Percentiles rank a stretch among this genome's conserved stretches.
phyloP scores from a whole-genome alignment of 2,329 filamentous ascomycete species.

The Stemphylium lycopersici region DNA sequence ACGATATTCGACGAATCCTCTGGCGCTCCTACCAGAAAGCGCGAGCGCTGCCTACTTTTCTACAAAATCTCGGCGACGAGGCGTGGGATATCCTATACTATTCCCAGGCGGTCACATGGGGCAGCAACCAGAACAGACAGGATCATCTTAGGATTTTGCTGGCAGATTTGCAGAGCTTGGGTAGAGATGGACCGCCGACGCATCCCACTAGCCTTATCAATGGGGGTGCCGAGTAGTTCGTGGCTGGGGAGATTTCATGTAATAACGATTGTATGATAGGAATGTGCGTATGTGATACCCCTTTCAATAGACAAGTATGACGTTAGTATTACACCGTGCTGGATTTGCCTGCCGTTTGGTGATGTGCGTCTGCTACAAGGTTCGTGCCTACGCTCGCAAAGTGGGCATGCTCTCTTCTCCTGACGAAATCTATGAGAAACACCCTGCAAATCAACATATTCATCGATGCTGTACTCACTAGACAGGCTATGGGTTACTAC shows the following conservation, averaged over 20 bases:
- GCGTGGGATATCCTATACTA: conserved; percentile 50
- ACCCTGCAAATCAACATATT: too few species aligned
- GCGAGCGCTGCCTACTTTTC: conserved; percentile 39
- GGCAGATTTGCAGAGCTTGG: conserved; percentile 38
- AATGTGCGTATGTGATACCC: conserved; percentile 9
- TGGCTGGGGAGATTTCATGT: background rate
- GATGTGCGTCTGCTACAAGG: background rate
- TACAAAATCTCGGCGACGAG: conserved; percentile 41
- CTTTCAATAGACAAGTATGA: background rate
- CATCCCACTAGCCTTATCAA: conserved; percentile 31
- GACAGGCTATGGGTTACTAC: too few species aligned
- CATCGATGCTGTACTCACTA: too few species aligned
- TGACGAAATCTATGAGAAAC: too few species aligned
- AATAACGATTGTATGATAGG: conserved; percentile 6
- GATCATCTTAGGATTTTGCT: conserved; percentile 38
- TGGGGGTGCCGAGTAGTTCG: conserved; percentile 7
- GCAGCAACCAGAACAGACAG: conserved; percentile 40
- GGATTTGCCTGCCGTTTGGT: background rate
- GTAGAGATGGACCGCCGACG: conserved; percentile 44
- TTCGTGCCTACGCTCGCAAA: background rate
- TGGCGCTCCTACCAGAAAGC: conserved; percentile 46
- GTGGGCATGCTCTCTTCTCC: too few species aligned
- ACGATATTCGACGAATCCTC: conserved; percentile 42
- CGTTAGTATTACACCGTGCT: background rate
- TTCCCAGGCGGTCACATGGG: conserved; percentile 47